Conservation (phyloP, 2,329 filamentous ascomycete species). For the Colletotrichum cordylinicola region DNA sequence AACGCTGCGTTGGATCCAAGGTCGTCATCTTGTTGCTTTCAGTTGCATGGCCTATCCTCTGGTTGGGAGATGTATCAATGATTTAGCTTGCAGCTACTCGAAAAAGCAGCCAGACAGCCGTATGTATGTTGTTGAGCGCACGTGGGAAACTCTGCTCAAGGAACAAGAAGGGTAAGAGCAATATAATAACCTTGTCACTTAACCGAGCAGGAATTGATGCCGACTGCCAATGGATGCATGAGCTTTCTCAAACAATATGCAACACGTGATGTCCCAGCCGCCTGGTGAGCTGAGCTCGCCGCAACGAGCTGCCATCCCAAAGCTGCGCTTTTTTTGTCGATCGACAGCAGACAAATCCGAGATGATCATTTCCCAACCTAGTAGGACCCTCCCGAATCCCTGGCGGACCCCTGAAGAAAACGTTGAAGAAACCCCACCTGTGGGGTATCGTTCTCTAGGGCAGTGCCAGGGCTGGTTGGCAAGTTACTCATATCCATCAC, state of each 20-base stretch:
- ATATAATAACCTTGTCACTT: background rate
- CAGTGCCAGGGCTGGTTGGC: background rate
- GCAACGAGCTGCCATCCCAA: background rate
- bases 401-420: background rate
- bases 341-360: background rate
- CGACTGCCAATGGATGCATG: background rate
- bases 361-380: background rate
- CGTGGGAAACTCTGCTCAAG: background rate
- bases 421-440: background rate
- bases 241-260: background rate
- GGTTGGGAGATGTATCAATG: background rate
- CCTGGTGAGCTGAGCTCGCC: background rate
- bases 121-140: background rate
- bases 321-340: background rate
- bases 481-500: background rate
- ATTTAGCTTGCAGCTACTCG: background rate
- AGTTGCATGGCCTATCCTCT: background rate
- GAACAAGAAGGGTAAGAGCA: background rate
- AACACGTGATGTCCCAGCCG: background rate
- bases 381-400: background rate
- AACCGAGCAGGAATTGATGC: background rate
- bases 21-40: slow-evolving; percentile 14
- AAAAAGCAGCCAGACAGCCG: background rate
- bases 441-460: background rate
- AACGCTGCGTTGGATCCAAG: slow-evolving; percentile 10